phyloP scores from a whole-genome alignment of 2,329 filamentous ascomycete species.

The Aspergillus sp. region DNA sequence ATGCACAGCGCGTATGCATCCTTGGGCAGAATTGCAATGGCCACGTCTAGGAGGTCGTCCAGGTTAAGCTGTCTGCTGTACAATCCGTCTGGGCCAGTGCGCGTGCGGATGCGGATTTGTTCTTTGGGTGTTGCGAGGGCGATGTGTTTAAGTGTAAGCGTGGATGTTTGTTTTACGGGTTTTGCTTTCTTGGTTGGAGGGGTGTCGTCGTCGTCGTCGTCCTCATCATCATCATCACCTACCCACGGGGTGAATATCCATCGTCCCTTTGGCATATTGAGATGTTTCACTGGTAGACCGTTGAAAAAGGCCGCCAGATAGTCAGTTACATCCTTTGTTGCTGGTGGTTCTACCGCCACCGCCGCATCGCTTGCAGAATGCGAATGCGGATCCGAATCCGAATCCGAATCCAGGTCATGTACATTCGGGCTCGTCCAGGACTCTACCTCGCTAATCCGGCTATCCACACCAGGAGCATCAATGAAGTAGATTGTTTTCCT shows the following conservation, averaged over 20 bases:
- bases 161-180: neutral
- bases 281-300: slow-evolving; percentile 51
- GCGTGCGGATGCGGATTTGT: slow-evolving; percentile 53
- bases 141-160: slow-evolving; percentile 26
- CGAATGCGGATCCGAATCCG: no score
- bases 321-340: slow-evolving; percentile 33
- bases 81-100: slow-evolving; percentile 48
- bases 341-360: slow-evolving; percentile 18
- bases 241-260: slow-evolving; percentile 54
- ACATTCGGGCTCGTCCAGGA: neutral
- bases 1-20: slow-evolving; percentile 62
- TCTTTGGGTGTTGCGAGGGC: slow-evolving; percentile 45
- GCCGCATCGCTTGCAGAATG: neutral
- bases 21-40: slow-evolving; percentile 53
- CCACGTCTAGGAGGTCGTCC: slow-evolving; percentile 60
- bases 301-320: slow-evolving; percentile 56
- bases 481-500: slow-evolving; percentile 58
- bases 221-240: neutral
- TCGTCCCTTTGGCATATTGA: slow-evolving; percentile 36
- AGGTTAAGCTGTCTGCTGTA: slow-evolving; percentile 55
- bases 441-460: neutral
- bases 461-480: slow-evolving; percentile 42
- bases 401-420: no score
- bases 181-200: no score
- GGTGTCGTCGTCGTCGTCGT: no score